Evolutionary conservation across 2,329 filamentous ascomycete genomes (phyloP).

Genomic region (Ilyonectria destructans): DNA sequence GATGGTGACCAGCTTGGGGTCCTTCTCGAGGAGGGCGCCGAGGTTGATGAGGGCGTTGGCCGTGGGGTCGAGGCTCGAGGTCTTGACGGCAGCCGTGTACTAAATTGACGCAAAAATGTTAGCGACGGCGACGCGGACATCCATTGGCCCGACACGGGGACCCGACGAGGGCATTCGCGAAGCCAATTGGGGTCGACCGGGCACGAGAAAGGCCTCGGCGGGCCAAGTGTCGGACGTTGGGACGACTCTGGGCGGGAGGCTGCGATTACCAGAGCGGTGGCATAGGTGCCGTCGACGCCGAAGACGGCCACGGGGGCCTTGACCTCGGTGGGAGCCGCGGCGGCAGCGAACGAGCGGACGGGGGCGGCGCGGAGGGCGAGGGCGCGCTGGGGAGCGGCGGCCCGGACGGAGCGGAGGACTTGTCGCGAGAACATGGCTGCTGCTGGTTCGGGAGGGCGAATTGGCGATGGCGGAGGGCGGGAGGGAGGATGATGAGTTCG

Average conservation of each 20-base stretch:
- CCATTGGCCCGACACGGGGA: constrained; percentile 42
- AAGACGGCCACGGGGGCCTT: constrained; percentile 94
- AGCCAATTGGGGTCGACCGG: constrained; percentile 42
- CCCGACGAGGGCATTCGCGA: constrained; percentile 34
- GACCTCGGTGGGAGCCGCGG: constrained; percentile 75
- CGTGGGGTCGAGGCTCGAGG: constrained; percentile 86
- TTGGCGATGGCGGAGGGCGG: constrained; percentile 35
- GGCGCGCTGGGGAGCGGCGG: constrained; percentile 74
- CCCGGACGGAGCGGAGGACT: constrained; percentile 70
- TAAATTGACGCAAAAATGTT: constrained; percentile 63
- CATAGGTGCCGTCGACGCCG: constrained; percentile 98
- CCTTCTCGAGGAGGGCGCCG: constrained; percentile 81
- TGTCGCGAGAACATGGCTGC: constrained; percentile 74
- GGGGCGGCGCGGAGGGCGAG: constrained; percentile 62
- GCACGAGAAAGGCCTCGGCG: constrained; percentile 1
- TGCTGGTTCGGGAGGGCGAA: constrained; percentile 32
- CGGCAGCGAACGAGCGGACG: constrained; percentile 86
- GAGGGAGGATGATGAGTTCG: constrained; percentile 41
- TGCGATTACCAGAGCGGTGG: constrained; percentile 91
- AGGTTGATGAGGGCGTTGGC: constrained; percentile 85
- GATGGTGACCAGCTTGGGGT: constrained; percentile 84
- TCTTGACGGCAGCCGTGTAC: constrained; percentile 98
- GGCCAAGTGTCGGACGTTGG: constrained; percentile 16
- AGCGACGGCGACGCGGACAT: constrained; percentile 43
- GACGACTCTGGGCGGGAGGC: constrained; percentile 24